A percentile compares a stretch with the other conserved stretches of the same genome.
These are phyloP conservation scores for Lanmaoa pseudosensibilis DNA, from an alignment of 768 basidiomycete species.

Conservation along the genomic window DNA sequence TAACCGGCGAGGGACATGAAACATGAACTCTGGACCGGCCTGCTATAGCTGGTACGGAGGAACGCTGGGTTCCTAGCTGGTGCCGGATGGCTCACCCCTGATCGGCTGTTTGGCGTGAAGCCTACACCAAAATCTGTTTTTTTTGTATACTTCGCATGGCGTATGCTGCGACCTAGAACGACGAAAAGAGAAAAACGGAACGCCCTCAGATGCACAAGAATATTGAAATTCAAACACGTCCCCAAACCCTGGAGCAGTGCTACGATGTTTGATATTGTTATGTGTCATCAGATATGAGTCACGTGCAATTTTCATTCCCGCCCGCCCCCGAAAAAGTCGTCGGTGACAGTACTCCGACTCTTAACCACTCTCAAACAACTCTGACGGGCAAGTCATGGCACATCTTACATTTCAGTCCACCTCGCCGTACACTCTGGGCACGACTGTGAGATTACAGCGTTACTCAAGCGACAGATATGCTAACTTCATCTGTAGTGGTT, in stretches of 20 bases:
- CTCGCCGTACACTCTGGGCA: slow-evolving; percentile 37
- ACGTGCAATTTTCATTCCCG: slow-evolving; percentile 23
- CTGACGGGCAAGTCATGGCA: slow-evolving; percentile 38
- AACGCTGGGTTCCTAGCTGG: not conserved
- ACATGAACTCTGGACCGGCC: not conserved
- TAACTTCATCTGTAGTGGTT: slow-evolving; percentile 36
- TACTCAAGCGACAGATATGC: not conserved
- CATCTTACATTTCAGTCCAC: slow-evolving; percentile 41
- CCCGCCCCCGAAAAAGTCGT: slow-evolving; percentile 4
- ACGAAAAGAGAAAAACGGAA: not conserved
- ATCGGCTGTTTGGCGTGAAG: not conserved
- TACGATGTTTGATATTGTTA: no score
- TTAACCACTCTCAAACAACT: not conserved
- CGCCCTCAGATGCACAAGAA: not conserved
- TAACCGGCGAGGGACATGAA: not conserved
- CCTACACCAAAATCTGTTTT: not conserved
- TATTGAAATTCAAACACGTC: not conserved
- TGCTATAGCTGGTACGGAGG: not conserved
- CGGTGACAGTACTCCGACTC: not conserved
- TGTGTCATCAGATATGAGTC: not conserved
- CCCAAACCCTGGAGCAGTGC: not conserved
- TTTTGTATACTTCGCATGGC: not conserved
- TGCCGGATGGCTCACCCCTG: not conserved
- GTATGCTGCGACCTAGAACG: not conserved
- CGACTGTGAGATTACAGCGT: slow-evolving; percentile 37